A percentile compares a stretch with the other conserved stretches of the same genome.
phyloP scores from a whole-genome alignment of 2,329 filamentous ascomycete species.

The Aureobasidium mangrovei region DNA sequence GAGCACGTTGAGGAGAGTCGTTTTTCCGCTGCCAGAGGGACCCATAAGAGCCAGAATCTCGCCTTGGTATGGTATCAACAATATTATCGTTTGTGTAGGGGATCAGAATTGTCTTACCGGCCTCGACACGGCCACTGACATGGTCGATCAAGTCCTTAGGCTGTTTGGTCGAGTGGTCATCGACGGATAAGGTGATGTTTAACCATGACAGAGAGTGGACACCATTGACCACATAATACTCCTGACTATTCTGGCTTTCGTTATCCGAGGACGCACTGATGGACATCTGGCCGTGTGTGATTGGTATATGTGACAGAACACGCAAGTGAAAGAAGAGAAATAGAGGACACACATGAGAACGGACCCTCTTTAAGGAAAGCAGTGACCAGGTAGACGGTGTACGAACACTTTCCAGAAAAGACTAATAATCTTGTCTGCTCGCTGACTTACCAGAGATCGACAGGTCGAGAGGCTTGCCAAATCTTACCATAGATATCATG shows the following conservation, averaged over 20 bases:
- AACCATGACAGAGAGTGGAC: constrained; percentile 56
- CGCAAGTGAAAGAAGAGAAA: background rate
- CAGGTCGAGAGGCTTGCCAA: background rate
- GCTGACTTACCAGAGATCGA: background rate
- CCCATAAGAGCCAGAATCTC: constrained; percentile 73
- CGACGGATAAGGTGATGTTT: constrained; percentile 56
- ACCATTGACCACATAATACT: constrained; percentile 44
- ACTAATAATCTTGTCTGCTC: background rate
- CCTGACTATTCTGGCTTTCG: constrained; percentile 1
- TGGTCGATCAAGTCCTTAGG: constrained; percentile 51
- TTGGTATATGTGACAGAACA: background rate
- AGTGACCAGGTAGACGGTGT: background rate
- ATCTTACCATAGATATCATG: background rate
- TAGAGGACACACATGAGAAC: background rate
- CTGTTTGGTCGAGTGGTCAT: constrained; percentile 54
- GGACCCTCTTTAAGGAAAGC: background rate
- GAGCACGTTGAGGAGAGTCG: constrained; percentile 69
- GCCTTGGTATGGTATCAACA: constrained; percentile 36
- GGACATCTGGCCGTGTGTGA: background rate
- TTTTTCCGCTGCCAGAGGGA: constrained; percentile 61
- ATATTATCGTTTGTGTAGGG: background rate
- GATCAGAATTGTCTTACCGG: background rate
- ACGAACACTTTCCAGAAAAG: background rate
- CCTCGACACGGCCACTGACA: constrained; percentile 46
- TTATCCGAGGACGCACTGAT: constrained; percentile 1